A percentile compares a stretch with the other conserved stretches of the same genome.
These are phyloP conservation scores for Chamaecrista fasciculata DNA, from an alignment of 306 rosid species.

Conservation along the genomic window DNA sequence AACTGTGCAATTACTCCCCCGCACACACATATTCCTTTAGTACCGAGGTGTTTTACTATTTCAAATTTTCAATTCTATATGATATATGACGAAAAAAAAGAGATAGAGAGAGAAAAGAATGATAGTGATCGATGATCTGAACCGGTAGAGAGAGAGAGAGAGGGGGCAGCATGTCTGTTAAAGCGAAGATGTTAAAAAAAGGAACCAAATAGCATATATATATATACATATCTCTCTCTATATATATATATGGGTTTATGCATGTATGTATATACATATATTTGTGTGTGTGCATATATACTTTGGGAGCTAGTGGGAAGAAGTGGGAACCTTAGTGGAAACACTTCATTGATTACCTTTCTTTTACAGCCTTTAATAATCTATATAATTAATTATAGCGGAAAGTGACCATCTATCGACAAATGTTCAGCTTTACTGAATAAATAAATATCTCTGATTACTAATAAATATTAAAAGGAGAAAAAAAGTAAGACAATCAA, in stretches of 20 bases:
- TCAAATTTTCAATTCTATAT: no score
- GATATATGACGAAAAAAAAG: no score
- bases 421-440: slow-evolving; percentile 2
- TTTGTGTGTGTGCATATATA: no score
- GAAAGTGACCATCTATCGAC: slow-evolving; percentile 18
- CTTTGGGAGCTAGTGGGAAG: slow-evolving; percentile 43
- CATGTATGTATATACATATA: no score
- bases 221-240: no score
- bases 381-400: slow-evolving; percentile 23
- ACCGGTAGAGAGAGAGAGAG: slow-evolving; percentile 6
- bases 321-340: slow-evolving; percentile 52
- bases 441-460: not conserved
- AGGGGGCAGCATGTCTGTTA: slow-evolving; percentile 55
- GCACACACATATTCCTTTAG: no score
- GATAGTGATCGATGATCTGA: not conserved
- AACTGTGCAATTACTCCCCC: no score
- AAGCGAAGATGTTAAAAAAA: slow-evolving; percentile 42
- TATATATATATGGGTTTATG: no score
- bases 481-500: not conserved
- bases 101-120: not conserved
- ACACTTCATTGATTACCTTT: slow-evolving; percentile 29
- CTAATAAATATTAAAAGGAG: not conserved
- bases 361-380: slow-evolving; percentile 25
- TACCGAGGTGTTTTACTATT: no score
- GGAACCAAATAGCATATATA: slow-evolving; percentile 15